These are phyloP conservation scores for Lentinula aciculospora DNA, from an alignment of 768 basidiomycete genomes.

Conservation along the genomic window DNA sequence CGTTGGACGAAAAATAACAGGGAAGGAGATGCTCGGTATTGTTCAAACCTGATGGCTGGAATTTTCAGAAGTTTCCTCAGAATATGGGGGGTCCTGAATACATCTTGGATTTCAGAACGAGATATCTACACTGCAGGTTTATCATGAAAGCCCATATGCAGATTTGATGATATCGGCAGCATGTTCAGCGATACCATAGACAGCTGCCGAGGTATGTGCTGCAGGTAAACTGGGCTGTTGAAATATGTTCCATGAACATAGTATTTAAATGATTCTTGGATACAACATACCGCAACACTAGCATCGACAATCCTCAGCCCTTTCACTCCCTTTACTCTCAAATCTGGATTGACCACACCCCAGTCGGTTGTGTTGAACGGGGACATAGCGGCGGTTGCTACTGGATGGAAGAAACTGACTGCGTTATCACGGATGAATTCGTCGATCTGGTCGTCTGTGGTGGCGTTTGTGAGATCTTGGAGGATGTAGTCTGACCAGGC, in stretches of 20 bases:
- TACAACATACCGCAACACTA: constrained; percentile 14
- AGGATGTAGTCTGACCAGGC: constrained; percentile 13
- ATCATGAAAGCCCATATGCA: neutral
- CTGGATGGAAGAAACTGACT: constrained; percentile 26
- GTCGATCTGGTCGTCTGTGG: constrained; percentile 23
- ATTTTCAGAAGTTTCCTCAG: no score
- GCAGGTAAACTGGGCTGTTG: constrained; percentile 6
- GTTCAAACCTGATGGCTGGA: no score
- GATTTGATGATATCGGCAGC: constrained; percentile 13
- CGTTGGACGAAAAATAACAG: no score
- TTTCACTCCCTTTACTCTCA: constrained; percentile 17
- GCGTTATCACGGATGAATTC: constrained; percentile 18
- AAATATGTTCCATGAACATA: neutral
- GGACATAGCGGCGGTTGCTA: constrained; percentile 29
- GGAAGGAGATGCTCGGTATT: no score
- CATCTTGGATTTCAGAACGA: no score
- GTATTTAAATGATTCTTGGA: neutral
- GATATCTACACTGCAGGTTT: no score
- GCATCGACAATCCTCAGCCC: constrained; percentile 23
- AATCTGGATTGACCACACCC: constrained; percentile 18
- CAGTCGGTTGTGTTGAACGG: constrained; percentile 16
- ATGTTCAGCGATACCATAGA: constrained; percentile 8
- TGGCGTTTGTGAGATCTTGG: constrained; percentile 14
- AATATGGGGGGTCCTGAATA: no score
- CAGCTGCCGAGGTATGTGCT: constrained; percentile 8